Evolutionary conservation across 768 basidiomycete species (phyloP), one percentile per base, ranked within the genome.

Genomic region (Suillus spraguei): DNA sequence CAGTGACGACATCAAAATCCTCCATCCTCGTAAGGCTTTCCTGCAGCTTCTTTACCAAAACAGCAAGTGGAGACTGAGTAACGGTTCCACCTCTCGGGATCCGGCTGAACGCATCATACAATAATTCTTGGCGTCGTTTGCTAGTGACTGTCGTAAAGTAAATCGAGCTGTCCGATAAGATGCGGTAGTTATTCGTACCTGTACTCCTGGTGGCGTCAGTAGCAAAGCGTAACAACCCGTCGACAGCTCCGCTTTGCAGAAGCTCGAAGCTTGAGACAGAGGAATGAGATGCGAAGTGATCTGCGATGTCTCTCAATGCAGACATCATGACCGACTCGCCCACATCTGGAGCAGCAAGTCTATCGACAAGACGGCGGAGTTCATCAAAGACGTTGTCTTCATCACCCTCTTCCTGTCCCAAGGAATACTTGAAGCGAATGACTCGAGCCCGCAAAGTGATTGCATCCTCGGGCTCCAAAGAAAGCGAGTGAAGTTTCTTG

Each of bases 201-300:
- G 8, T 39, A 75, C 85, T 65, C 68, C 88, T 85, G 52, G 80
- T 80, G 60, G 85, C 79, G 64, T 90, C 87, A 4, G 90, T 91
- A 5, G 94, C 87, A 75, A 94, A 94, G 61, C 85, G 86, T 60
- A 99, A 81, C 60, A 99, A 73, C 14, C 88, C 89, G 68, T 96
- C 95, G 2, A 98, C 91, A 5, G 97, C 85, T 3, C 97, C 97
- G 70, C 94, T 97, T 72, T 98, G 92, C 62, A 98, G 78, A 54
- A 99, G 77, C 78, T 99, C 97, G 67, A 99, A 99, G 75, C 95
- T 97, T 2, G 95, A 98, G 5, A 99, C 87, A 10, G 94, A 90
- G 5, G 84, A 85, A 33, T 89, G 85, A 14, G 87, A 87, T 2
- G 88, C 78, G 72, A 99, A 96, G 47, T 95, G 81, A 39, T 84